These are phyloP conservation scores for Pseudogymnoascus sp. DNA, from an alignment of 2,329 filamentous ascomycete genomes.

Conservation along the genomic window DNA sequence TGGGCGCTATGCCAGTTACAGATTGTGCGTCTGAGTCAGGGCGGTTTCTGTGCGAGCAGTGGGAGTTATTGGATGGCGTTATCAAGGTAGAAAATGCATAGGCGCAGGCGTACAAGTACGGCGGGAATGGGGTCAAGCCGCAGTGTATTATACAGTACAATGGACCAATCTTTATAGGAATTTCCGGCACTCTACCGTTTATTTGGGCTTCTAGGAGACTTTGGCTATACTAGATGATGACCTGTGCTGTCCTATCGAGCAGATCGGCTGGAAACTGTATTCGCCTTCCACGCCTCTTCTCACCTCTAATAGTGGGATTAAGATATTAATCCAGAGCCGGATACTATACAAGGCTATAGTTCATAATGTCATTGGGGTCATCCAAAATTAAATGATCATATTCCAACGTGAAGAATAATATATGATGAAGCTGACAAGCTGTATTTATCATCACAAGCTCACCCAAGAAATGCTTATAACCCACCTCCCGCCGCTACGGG, in stretches of 20 bases:
- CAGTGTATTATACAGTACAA: constrained; percentile 9
- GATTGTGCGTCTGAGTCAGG: constrained; percentile 51
- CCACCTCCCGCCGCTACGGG: not conserved
- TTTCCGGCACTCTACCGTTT: not conserved
- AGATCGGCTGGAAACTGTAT: not conserved
- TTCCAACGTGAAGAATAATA: not conserved
- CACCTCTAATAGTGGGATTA: not conserved
- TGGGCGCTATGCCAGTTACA: constrained; percentile 91
- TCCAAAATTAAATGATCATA: not conserved
- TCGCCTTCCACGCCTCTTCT: not conserved
- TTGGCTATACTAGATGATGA: not conserved
- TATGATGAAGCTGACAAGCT: not conserved
- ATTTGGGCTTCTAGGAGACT: not conserved
- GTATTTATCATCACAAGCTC: not conserved
- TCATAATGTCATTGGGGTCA: not conserved
- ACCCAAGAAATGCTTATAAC: constrained; percentile 6
- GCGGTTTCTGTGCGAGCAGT: not conserved
- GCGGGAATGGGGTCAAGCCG: not conserved
- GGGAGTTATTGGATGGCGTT: constrained; percentile 10
- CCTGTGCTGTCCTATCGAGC: not conserved
- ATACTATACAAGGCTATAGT: not conserved
- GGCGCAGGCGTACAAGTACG: constrained; percentile 8
- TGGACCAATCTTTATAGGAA: not conserved
- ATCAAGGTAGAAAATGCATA: constrained; percentile 5
- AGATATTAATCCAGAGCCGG: not conserved